Percentiles rank a stretch among this genome's conserved stretches.
Evolutionary conservation across 2,329 filamentous ascomycete genomes (phyloP).

Genomic region (Xylaria sp.): DNA sequence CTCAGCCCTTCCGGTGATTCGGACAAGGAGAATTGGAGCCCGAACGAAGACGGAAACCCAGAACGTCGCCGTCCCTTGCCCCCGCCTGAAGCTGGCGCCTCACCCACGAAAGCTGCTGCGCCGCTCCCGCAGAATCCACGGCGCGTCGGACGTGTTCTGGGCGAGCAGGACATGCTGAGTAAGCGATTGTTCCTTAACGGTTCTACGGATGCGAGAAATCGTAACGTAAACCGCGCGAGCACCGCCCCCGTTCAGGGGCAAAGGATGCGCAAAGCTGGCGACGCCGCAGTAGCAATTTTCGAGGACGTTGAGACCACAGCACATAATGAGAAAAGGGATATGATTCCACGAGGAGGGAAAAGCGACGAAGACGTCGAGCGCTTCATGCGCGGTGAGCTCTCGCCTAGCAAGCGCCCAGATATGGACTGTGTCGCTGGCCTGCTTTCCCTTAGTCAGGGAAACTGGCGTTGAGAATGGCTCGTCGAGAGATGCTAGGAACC

Average conservation of each 20-base stretch:
- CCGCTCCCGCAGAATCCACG: slow-evolving; percentile 51
- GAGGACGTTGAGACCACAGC: slow-evolving; percentile 57
- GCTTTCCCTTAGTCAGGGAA: slow-evolving; percentile 89
- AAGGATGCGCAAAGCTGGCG: slow-evolving; percentile 38
- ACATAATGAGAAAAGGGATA: slow-evolving; percentile 2
- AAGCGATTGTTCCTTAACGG: slow-evolving; percentile 46
- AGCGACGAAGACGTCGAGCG: slow-evolving; percentile 69
- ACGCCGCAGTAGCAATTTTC: slow-evolving; percentile 58
- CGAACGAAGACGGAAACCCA: slow-evolving; percentile 59
- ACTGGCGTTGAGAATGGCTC: slow-evolving; percentile 72
- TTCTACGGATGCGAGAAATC: slow-evolving; percentile 34
- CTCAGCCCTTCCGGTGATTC: slow-evolving; percentile 72
- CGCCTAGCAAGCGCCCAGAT: slow-evolving; percentile 80
- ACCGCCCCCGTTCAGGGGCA: slow-evolving; percentile 55
- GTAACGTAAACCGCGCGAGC: slow-evolving; percentile 54
- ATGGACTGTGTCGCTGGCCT: slow-evolving; percentile 91
- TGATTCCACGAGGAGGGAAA: slow-evolving; percentile 24
- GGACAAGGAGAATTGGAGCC: slow-evolving; percentile 94
- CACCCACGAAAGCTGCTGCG: slow-evolving; percentile 22
- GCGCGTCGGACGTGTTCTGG: slow-evolving; percentile 55
- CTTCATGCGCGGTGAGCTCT: slow-evolving; percentile 76
- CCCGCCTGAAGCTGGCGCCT: slow-evolving; percentile 10
- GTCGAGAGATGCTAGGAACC: neutral
- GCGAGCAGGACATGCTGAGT: slow-evolving; percentile 53
- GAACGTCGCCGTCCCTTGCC: slow-evolving; percentile 23